Base-by-base conservation (phyloP, 176 grass and related monocot genomes). In the Typha latifolia region DNA sequence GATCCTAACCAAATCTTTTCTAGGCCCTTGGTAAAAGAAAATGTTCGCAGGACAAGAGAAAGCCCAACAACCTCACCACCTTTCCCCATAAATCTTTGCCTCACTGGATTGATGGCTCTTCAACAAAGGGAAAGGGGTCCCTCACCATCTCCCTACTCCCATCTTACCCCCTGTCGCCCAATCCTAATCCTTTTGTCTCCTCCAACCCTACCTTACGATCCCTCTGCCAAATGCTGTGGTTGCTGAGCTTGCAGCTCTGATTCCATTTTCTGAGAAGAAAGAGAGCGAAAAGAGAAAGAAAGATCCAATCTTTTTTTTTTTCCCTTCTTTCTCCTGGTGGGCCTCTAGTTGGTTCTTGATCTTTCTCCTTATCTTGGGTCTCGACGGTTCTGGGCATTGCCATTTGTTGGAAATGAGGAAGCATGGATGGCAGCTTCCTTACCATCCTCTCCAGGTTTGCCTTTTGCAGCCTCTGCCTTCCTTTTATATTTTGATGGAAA, bases 371-470 rank as follows among this genome's bases (percentile, higher is more conserved):
- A 32, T 76, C 14, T 47, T 59, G 53, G 37, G 37, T 23, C 24
- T 74, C 20, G 8, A 24, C 23, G 27, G 13, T 74, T 18, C 12
- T 14, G 6, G 51, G 14, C 16, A 12, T 2, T 22, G 20, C 12
- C 12, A 34, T 62, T 14, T 56, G 31, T 49, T 67, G 37, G 59
- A 59, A 72, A 97, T 97, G 94, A 97, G 94, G 89, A 97, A 90
- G 73, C 85, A 97, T 79, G 94, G 94, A 11, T 97, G 94, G 94
- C 82, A 97, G 79, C 85, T 97, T 27, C 94, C 94, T 12, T 97
- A 97, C 83, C 89, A 97, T 78, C 94, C 94, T 62, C 83, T 97
- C 34, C 94, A 99, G 89, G 95, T 87, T 22, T 51, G 21, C 34
- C 50, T 65, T 53, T 63, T 32, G 50, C 27, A 6, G 4, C 0